Conservation (phyloP, 768 basidiomycete genomes). For the Psilocybe tampanensis region DNA sequence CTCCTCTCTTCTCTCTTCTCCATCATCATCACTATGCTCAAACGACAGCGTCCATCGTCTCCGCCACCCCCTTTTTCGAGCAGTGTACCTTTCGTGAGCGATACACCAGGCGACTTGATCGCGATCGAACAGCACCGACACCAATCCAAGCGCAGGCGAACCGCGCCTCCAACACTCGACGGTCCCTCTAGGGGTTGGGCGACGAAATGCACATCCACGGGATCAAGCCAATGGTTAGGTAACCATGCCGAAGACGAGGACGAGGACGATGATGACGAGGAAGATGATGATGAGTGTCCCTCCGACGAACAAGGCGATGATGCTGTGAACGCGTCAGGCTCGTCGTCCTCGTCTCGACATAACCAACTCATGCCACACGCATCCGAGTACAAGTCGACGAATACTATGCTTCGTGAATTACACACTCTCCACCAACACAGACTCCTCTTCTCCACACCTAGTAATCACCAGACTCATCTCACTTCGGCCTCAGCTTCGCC, state of each 20-base stretch:
- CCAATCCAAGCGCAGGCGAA: slow-evolving; percentile 55
- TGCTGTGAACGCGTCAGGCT: not conserved
- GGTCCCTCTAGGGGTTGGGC: slow-evolving; percentile 53
- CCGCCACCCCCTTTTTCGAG: slow-evolving; percentile 34
- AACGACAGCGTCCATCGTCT: slow-evolving; percentile 48
- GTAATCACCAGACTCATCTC: too few relatives aligned
- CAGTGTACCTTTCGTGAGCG: slow-evolving; percentile 28
- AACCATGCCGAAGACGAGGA: slow-evolving; percentile 33
- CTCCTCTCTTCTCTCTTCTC: not conserved
- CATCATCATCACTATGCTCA: slow-evolving; percentile 41
- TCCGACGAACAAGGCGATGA: not conserved
- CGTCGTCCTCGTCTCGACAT: not conserved
- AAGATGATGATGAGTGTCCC: slow-evolving; percentile 1
- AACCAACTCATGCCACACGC: slow-evolving; percentile 12
- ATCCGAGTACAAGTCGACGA: slow-evolving; percentile 60
- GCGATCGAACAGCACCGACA: slow-evolving; percentile 19
- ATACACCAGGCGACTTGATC: slow-evolving; percentile 26
- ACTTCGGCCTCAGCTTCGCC: too few relatives aligned
- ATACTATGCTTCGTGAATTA: slow-evolving; percentile 68
- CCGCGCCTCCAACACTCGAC: slow-evolving; percentile 53
- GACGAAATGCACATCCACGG: not conserved
- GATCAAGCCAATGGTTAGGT: slow-evolving; percentile 32
- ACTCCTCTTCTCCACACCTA: slow-evolving; percentile 38
- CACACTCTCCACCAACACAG: slow-evolving; percentile 72
- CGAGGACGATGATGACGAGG: slow-evolving; percentile 28